These are phyloP conservation scores for Bryoglossum gracile DNA, from an alignment of 495 filamentous ascomycete genomes.

Conservation along the genomic window DNA sequence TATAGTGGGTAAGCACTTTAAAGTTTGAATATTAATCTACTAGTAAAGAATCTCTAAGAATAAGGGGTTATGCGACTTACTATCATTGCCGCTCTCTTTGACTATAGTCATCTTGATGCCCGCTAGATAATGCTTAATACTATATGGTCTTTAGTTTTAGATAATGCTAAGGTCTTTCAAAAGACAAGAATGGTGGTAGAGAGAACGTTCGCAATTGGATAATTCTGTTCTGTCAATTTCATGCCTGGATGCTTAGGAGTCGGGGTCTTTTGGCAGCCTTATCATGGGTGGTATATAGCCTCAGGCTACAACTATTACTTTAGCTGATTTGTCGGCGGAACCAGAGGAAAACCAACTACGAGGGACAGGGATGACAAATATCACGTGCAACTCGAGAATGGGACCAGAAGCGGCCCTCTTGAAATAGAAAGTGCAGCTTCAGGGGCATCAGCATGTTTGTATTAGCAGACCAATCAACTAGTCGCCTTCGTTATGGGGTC, in stretches of 20 bases:
- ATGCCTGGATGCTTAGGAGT: neutral
- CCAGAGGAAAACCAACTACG: too few relatives aligned
- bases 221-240: neutral
- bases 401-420: neutral
- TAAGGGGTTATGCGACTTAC: neutral
- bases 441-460: neutral
- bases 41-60: neutral
- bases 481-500: neutral
- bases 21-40: neutral
- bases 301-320: too few relatives aligned
- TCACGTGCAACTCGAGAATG: neutral
- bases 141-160: neutral
- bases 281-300: too few relatives aligned
- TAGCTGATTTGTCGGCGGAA: too few relatives aligned
- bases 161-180: neutral
- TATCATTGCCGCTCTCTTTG: neutral
- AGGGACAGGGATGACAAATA: neutral
- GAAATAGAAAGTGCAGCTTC: neutral
- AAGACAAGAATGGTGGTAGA: neutral
- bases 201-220: neutral
- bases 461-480: neutral
- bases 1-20: neutral
- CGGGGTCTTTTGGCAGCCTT: too few relatives aligned
- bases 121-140: neutral
- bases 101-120: slow-evolving; percentile 1